Base-by-base conservation (phyloP, 139 green algal genomes). In the Spirogloea muscicola region DNA sequence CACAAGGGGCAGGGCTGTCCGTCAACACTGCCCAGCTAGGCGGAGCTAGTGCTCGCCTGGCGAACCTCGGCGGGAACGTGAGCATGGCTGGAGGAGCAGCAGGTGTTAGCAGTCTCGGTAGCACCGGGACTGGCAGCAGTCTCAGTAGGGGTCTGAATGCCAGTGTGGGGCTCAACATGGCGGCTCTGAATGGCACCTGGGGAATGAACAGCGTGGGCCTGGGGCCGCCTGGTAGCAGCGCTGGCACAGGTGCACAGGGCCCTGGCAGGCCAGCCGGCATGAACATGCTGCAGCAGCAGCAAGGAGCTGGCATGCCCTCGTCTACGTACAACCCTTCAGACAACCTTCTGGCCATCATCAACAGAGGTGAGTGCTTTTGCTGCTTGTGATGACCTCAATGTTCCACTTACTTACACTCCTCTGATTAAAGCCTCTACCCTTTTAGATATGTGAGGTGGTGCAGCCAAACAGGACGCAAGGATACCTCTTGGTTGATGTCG, bases 331-430 rank as follows among this genome's bases (percentile, higher is more conserved):
- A 73, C 21, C 37, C 71, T 2, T 74, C 60, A 39, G 60, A 39
- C 29, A 39, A 78, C 25, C 27, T 79, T 21, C 21, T 79, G 31
- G 71, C 71, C 33, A 79, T 79, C 62, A 79, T 79, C 40, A 79
- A 48, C 34, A 42, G 71, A 79, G 71, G 71, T 79, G 63, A 36
- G 62, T 72, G 29, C 36, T 65, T 65, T 38, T 65, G 33, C 13
- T 16, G 13, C 16, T 16, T 65, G 31, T 58, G 31, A 18, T 16
- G 13, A 65, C 13, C 13, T 16, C 13, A 38, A 65, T n/a, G 13
- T 65, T 65, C 16, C 13, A 16, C 13, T 58, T 13, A 58, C 13
- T n/a, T 65, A n/a, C n/a, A n/a, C n/a, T n/a, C n/a, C n/a, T n/a
- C n/a, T n/a, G n/a, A n/a, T n/a, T n/a, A n/a, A n/a, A n/a, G n/a